Evolutionary conservation across 169 alveolate species (phyloP).

Genomic region (Plasmodium chabaudi): DNA sequence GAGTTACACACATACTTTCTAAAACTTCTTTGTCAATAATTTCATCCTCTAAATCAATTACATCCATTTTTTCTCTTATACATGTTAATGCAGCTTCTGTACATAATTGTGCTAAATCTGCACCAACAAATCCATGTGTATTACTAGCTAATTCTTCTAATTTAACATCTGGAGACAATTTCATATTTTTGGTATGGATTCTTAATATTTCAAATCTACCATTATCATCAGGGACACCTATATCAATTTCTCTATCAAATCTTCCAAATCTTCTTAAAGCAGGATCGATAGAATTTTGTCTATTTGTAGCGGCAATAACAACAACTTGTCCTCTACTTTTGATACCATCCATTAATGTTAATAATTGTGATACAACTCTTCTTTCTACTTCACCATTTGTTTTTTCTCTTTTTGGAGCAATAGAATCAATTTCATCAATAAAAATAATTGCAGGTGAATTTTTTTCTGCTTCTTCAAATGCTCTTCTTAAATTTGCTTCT

Average conservation of each 20-base stretch:
- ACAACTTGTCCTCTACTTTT: conserved; percentile 99
- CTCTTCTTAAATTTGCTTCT: conserved; percentile 97
- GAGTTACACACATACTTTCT: conserved; percentile 99
- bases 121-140: conserved; percentile 99
- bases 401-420: conserved; percentile 99
- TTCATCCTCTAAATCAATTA: conserved; percentile 98
- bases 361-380: conserved; percentile 98
- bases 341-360: conserved; percentile 99
- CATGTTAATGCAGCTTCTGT: conserved; percentile 98
- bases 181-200: conserved; percentile 99
- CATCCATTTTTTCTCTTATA: conserved; percentile 99
- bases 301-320: conserved; percentile 98
- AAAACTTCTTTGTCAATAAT: conserved; percentile 98
- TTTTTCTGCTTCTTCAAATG: conserved; percentile 97
- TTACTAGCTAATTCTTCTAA: conserved; percentile 98
- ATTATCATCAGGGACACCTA: conserved; percentile 99
- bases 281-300: conserved; percentile 99
- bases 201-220: conserved; percentile 99
- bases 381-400: conserved; percentile 99
- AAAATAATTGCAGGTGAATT: conserved; percentile 99
- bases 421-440: conserved; percentile 99
- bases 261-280: conserved; percentile 99
- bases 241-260: conserved; percentile 98
- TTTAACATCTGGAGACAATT: conserved; percentile 97
- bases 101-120: conserved; percentile 97